Percentiles rank a stretch among this genome's conserved stretches.
Evolutionary conservation across 1,139 yeast genomes (phyloP).

Genomic region (Suhomyces panamericanus): DNA sequence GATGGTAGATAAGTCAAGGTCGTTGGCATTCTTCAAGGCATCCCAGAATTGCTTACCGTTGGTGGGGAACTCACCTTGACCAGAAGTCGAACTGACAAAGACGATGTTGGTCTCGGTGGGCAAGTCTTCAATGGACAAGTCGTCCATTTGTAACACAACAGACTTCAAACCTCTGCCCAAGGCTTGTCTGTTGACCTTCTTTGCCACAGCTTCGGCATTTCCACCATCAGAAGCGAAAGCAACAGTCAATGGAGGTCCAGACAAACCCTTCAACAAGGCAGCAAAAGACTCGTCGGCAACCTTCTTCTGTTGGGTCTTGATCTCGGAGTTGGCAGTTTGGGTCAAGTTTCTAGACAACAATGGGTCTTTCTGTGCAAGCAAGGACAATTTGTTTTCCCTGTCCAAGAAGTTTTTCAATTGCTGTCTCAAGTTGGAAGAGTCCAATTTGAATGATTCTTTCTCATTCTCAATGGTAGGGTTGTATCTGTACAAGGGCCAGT

Average conservation of each 20-base stretch:
- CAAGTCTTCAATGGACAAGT: conserved; percentile 75
- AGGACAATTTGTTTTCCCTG: conserved; percentile 82
- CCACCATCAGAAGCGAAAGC: conserved; percentile 97
- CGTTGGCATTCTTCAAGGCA: conserved; percentile 64
- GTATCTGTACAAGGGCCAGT: conserved; percentile 93
- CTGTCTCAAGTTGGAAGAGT: conserved; percentile 78
- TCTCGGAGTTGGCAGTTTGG: conserved; percentile 57
- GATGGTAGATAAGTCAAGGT: conserved; percentile 69
- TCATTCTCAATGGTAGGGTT: conserved; percentile 57
- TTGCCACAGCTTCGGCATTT: conserved; percentile 81
- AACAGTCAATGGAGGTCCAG: conserved; percentile 90
- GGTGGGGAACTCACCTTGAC: conserved; percentile 97
- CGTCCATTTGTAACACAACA: conserved; percentile 79
- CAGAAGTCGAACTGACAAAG: conserved; percentile 86
- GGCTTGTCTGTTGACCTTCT: conserved; percentile 81
- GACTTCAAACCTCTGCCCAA: conserved; percentile 84
- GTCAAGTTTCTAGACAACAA: conserved; percentile 73
- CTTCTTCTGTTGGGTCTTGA: conserved; percentile 59
- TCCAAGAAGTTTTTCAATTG: conserved; percentile 80
- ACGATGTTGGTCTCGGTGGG: conserved; percentile 80
- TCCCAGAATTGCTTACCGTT: conserved; percentile 95
- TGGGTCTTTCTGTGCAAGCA: conserved; percentile 72
- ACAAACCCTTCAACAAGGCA: conserved; percentile 76
- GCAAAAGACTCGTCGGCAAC: conserved; percentile 79
- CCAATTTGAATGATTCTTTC: conserved; percentile 67